Evolutionary conservation across 768 basidiomycete genomes (phyloP), one percentile per base, ranked within the genome.

Genomic region (Paxillus involutus): DNA sequence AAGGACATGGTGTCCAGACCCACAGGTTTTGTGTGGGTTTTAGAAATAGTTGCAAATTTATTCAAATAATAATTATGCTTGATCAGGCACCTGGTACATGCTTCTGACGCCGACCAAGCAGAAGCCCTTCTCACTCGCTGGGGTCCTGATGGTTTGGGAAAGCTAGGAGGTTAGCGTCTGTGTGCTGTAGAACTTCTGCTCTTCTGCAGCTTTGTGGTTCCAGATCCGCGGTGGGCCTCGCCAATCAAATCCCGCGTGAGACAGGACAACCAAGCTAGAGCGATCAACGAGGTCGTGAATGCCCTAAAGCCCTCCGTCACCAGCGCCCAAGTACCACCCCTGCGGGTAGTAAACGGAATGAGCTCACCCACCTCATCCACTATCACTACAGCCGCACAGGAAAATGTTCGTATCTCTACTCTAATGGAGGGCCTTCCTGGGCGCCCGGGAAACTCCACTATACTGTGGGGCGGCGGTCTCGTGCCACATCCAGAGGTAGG

Each of bases 1-100:
- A 94, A 94, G 70, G 90, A 92, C 62, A 93, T 93, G 88, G 86
- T 95, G 5, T 91, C 90, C 14, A 81, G 75, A 52, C 93, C 93
- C 6, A 89, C 80, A 19, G 86, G 84, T 59, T 94, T 94, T 68
- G 79, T 90, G 91, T 95, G 77, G 71, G 90, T 83, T 47, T 53
- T 50, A 37, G 21, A 26, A 37, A 47, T 52, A 30, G 47, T 52
- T 56, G 21, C 46, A 57, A 52, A 56, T 51, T 56, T 51, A 56
- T 48, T 53, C 61, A 59, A 40, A 53, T 36, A 47, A 53, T 37
- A 53, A 63, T 68, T 59, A 63, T 51, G 57, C 55, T 57, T 53
- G 44, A 60, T 48, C 66, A 94, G 92, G 49, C 93, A 96, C 75
- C 79, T 93, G 58, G 85, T 94, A 10, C 93, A 95, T 73, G 92